Evolutionary conservation across 2,329 filamentous ascomycete genomes (phyloP), one percentile per base, ranked within the genome.

Genomic region (Aspergillus sp.): DNA sequence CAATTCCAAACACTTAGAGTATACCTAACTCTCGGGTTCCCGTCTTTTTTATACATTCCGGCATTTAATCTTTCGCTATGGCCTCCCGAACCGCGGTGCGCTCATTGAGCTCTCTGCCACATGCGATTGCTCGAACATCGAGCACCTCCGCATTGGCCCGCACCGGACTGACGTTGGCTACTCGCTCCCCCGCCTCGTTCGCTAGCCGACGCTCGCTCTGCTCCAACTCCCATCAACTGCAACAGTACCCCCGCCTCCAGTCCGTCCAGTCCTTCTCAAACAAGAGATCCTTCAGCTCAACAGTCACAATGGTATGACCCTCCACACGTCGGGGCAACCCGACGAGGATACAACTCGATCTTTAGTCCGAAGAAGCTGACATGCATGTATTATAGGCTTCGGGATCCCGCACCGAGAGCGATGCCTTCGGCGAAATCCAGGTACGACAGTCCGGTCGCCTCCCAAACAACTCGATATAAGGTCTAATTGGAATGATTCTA

Each of bases 361-460:
- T 39, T 41, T 11, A 20, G 2, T n/a, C 4, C 13, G 13, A 4
- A 40, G 46, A n/a, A 30, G 42, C 57, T 65, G 47, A 64, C 54
- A 41, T 27, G 40, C 39, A 5, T 22, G 24, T 12, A n/a, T 20
- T 59, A 45, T 66, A 76, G 74, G 70, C 74, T 68, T 66, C 70
- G 42, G 70, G 63, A 59, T 89, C 87, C 65, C 87, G 95, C 79
- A 91, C 89, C 71, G 95, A 99, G 81, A 95, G 86, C 79, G 95
- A 99, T 83, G 95, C 95, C 78, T 98, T 98, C 82, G 95, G 95
- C 79, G 92, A 96, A 82, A 86, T 99, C 76, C 87, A 96, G 73
- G 79, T 80, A 60, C 64, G 73, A 44, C 19, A 17, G 20, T 20
- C 40, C 9, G 44, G 27, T 30, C 27, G 27, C 9, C 37, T 46